Base-by-base conservation (phyloP, 2,329 filamentous ascomycete genomes). In the Phoma sp. region DNA sequence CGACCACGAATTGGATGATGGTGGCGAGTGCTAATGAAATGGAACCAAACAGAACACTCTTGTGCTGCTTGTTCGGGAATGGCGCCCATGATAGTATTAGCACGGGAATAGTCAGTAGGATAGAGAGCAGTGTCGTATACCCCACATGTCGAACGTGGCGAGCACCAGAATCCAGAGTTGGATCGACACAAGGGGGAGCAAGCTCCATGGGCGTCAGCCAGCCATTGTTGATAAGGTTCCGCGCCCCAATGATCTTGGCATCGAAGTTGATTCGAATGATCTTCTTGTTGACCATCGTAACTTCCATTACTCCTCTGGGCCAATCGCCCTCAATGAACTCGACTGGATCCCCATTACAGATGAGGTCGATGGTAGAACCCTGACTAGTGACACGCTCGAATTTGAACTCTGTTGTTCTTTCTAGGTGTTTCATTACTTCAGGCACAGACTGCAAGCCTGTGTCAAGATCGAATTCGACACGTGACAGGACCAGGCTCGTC, bases 51-150 rank as follows among this genome's bases (percentile, higher is more conserved):
- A 74, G 72, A 3, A 86, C 59, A 32, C 64, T 51, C 29, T 11
- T 30, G 11, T 11, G 29, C 7, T 30, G 7, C 22, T 52, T 52
- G 3, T 81, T 62, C 0, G 80, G 79, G 10, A 88, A 71, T 0
- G 84, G 82, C 4, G 86, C 86, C 87, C 88, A 93, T 9, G 87
- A 81, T 64, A 93, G 67, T 3, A 91, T 80, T 2, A 91, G 74
- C 2, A 79, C 75, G 0, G 77, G 77, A 22, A 78, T 70, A 0
- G 77, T 79, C 13, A 79, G 58, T 8, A 70, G 25, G 2, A 63
- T 62, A 4, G 77, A 71, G 0, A 77, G 29, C 1, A 74, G 10
- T 4, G 74, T 74, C 49, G 73, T 66, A 10, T 57, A 78, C 0
- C 79, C 79, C 14, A 83, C 73, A 38, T 81, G 70, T 1, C 79